A percentile compares a stretch with the other conserved stretches of the same genome.
Evolutionary conservation across 176 grass and related monocot species (phyloP).

Genomic region (Aegilops tauschii): DNA sequence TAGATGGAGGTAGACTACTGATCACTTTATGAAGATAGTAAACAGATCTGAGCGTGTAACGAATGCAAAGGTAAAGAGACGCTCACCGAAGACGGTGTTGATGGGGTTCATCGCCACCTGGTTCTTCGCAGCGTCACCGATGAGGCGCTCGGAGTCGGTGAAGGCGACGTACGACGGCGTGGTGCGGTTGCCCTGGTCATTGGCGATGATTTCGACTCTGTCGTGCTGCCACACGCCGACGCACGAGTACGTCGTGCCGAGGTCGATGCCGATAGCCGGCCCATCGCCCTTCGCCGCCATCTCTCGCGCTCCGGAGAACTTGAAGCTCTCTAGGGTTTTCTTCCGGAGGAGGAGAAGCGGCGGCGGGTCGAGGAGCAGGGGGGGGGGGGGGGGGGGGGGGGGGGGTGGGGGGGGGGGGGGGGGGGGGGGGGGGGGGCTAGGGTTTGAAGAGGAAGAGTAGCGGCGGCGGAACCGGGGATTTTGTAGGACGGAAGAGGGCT

Average conservation of each 20-base stretch:
- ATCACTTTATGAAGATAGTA: not conserved
- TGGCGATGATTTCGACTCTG: constrained; percentile 94
- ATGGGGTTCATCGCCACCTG: constrained; percentile 80
- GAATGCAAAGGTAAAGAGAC: not conserved
- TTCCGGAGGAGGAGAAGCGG: not conserved
- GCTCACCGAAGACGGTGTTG: constrained; percentile 78
- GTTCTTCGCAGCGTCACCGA: constrained; percentile 72
- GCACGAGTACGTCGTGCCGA: constrained; percentile 97
- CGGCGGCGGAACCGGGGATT: not conserved
- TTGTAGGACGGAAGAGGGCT: constrained; percentile 10
- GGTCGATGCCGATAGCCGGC: constrained; percentile 92
- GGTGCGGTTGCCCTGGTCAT: constrained; percentile 95
- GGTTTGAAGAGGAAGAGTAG: constrained; percentile 32
- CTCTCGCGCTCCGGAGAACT: not conserved
- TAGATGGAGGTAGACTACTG: not conserved
- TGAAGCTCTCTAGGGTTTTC: not conserved
- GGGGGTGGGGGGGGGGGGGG: not conserved
- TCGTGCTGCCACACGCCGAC: constrained; percentile 98
- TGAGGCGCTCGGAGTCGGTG: constrained; percentile 78
- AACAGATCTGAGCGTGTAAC: not conserved
- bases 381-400: not conserved
- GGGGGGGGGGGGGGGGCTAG: not conserved
- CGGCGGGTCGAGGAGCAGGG: not conserved
- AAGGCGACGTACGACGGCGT: constrained; percentile 92
- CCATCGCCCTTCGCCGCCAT: constrained; percentile 71